Base-by-base conservation (phyloP, 805 yeast genomes). In the Kodamaea jinghongensis region DNA sequence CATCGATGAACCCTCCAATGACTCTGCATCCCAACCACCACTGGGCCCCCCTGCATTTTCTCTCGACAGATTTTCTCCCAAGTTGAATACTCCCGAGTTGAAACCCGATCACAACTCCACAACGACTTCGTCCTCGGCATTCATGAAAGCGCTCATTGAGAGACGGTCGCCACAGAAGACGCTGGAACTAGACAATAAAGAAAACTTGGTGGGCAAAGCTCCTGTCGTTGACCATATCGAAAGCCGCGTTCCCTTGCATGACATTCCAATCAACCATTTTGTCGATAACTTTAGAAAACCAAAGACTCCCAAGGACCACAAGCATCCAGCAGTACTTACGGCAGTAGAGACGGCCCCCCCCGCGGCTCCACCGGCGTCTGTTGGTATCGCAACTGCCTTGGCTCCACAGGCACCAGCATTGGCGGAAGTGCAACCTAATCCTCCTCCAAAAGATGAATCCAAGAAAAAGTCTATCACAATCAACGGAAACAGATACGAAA, bases 401-500 rank as follows among this genome's bases (percentile, higher is more conserved):
- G 34, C 41, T 4, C 14, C 38, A 25, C 39, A 28, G 31, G 28
- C 33, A 10, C 39, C 40, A 9, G 23, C 22, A 4, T 25, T 15
- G 17, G 31, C 34, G 16, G 36, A 9, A 6, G 23, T 2, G 22
- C 34, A 6, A 4, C 23, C 4, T 2, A n/a, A n/a, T 5, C 23
- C 5, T 20, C 5, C 34, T 12, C 26, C 42, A 12, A 22, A 41
- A 6, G 60, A 54, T 8, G 46, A 47, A 4, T 49, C 51, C 12
- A 34, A 51, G 26, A 58, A 55, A 29, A 63, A 64, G 44, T 41
- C 56, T 14, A 61, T 70, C 6, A 49, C 46, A 2, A 64, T 70
- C 14, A 86, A 88, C 56, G 79, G 76, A 2, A 71, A 71, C 25
- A 73, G 73, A 31, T 91, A 86, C 55, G 90, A 83, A 51, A 75